Evolutionary conservation across 495 filamentous ascomycete genomes (phyloP), one percentile per base, ranked within the genome.

Genomic region (Xylaria nigripes): DNA sequence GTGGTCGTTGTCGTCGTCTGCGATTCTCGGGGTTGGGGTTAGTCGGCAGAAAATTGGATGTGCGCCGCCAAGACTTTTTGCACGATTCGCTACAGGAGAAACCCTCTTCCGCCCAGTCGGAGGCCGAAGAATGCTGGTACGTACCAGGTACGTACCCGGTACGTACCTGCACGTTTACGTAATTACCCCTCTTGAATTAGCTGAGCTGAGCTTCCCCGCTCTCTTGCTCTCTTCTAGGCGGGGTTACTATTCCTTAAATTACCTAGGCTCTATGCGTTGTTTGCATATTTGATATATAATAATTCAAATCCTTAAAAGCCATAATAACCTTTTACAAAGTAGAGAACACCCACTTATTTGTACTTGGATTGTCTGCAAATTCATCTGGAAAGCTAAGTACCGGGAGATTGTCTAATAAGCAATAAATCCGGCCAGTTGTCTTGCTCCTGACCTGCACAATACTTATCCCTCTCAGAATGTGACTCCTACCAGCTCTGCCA

Each of bases 41-140:
- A 18, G 43, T 30, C 48, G 48, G 54, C 43, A 60, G 61, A 60
- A 67, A 67, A 67, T 67, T 67, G 54, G 48, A 57, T 57, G 64
- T 67, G 64, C 64, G 64, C 60, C 61, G 64, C 64, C 64, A 67
- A 67, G 64, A 67, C 59, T 64, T 67, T 67, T 59, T 23, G 38
- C 23, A 38, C 45, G 15, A 41, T 61, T 67, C 64, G 64, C 64
- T 61, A 64, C 59, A 58, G 64, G 64, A 67, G 63, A 60, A 67
- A 64, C 64, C 64, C 64, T 67, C 59, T 64, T 66, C 61, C 64
- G 53, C 53, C 53, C 32, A 36, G 32, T 2, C 10, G 5, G 27
- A 30, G 27, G 10, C 27, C n/a, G n/a, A n/a, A n/a, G 27, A 10
- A 5, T 10, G 8, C 32, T 36, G 32, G 13, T 36, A 36, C 5